phyloP scores from a whole-genome alignment of 257 asterid genomes.

The Oldenlandia corymbosa region DNA sequence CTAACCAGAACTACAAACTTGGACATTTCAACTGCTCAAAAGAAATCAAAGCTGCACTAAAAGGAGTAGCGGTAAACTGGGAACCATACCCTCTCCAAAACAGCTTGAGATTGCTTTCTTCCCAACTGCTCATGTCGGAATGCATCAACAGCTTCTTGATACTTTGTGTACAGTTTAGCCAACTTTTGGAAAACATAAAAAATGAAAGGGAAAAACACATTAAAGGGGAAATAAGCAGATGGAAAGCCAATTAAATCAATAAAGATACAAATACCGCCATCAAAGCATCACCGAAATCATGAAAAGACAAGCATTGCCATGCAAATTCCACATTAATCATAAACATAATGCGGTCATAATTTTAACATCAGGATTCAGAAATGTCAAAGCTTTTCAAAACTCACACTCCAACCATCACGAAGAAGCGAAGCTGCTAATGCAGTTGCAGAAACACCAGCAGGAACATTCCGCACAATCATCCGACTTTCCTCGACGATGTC shows the following conservation, averaged over 20 bases:
- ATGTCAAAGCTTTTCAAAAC: conserved; percentile 18
- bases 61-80: background rate
- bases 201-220: background rate
- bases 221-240: background rate
- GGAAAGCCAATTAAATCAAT: background rate
- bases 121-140: conserved; percentile 88
- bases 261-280: background rate
- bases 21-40: background rate
- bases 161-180: conserved; percentile 70
- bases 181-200: conserved; percentile 33
- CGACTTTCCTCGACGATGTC: conserved; percentile 50
- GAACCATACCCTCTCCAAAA: conserved; percentile 75
- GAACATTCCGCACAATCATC: conserved; percentile 64
- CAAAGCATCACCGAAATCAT: too few species aligned
- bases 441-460: conserved; percentile 87
- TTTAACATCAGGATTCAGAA: background rate
- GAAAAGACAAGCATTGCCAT: too few species aligned
- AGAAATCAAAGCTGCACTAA: background rate
- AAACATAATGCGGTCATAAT: background rate
- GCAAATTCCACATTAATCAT: too few species aligned
- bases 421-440: conserved; percentile 96
- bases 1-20: background rate
- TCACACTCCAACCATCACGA: conserved; percentile 97
- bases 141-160: conserved; percentile 95
- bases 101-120: conserved; percentile 76